Evolutionary conservation across 176 grass and related monocot species (phyloP), one percentile per base, ranked within the genome.

Genomic region (Pontederia paniculata): DNA sequence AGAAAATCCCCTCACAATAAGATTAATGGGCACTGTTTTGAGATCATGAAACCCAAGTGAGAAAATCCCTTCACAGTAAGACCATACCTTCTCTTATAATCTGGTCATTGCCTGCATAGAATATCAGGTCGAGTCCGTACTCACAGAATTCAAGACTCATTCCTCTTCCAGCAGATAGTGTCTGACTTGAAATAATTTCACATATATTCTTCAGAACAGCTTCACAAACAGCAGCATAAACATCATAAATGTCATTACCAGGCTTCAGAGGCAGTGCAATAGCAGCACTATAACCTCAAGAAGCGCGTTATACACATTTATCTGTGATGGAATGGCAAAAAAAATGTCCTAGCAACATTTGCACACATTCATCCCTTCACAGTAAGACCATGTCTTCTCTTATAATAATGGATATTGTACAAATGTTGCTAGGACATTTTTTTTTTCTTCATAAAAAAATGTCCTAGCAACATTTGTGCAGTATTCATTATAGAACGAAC

Each of bases 381-480:
- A n/a, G n/a, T n/a, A n/a, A n/a, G n/a, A n/a, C n/a, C n/a, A n/a
- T n/a, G n/a, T n/a, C n/a, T n/a, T n/a, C n/a, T n/a, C n/a, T n/a
- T n/a, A n/a, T n/a, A n/a, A 89, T 54, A 63, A 79, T 52, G 89
- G 77, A 60, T 96, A 96, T 77, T 96, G 91, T 64, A 83, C 85
- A 58, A 96, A 96, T 67, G 71, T 96, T 16, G 86, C 91, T 18
- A 83, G 86, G 71, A 86, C 91, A 63, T 89, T 77, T 80, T 65
- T 96, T 47, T 81, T 96, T 63, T 82, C 89, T 86, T 31, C 83
- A 63, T 89, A 81, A 47, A 96, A 65, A 80, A 77, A 89, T 63
- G 91, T 86, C 71, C 86, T 83, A 18, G 91, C 86, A 16, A 96
- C 71, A 67, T 96, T 96, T 58, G 85, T 83, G 68, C 91, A 96